These are phyloP conservation scores for Mercurialis annua DNA, from an alignment of 345 rosid genomes.

Conservation along the genomic window DNA sequence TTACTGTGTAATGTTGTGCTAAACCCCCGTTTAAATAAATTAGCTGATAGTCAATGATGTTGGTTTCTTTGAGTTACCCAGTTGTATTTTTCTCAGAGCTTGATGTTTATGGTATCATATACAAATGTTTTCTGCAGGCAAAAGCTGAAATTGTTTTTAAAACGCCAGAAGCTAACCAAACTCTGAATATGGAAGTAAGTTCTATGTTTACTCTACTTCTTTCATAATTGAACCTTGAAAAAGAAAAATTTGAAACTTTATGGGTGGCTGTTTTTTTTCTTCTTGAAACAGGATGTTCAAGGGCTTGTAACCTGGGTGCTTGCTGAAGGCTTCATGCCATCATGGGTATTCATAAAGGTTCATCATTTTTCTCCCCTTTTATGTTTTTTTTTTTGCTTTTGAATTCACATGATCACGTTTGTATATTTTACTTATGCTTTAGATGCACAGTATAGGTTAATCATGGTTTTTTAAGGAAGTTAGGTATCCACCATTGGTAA, in stretches of 20 bases:
- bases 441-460: neutral
- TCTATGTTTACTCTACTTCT: neutral
- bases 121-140: slow-evolving; percentile 45
- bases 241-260: neutral
- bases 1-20: neutral
- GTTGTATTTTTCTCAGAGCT: neutral
- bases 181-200: slow-evolving; percentile 69
- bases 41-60: neutral
- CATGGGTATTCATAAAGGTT: slow-evolving; percentile 91
- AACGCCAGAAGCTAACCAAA: slow-evolving; percentile 48
- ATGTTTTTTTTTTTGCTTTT: neutral
- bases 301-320: slow-evolving; percentile 99
- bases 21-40: neutral
- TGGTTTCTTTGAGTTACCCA: neutral
- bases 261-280: slow-evolving; percentile 7
- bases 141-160: slow-evolving; percentile 75
- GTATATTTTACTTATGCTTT: neutral
- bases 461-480: neutral
- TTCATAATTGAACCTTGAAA: neutral
- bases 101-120: neutral
- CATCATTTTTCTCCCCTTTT: neutral
- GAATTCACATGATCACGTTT: too few species aligned
- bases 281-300: slow-evolving; percentile 69
- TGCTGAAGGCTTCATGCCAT: slow-evolving; percentile 84
- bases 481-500: neutral